phyloP scores from a whole-genome alignment of 2,329 filamentous ascomycete genomes.

The Phialophora expanda region DNA sequence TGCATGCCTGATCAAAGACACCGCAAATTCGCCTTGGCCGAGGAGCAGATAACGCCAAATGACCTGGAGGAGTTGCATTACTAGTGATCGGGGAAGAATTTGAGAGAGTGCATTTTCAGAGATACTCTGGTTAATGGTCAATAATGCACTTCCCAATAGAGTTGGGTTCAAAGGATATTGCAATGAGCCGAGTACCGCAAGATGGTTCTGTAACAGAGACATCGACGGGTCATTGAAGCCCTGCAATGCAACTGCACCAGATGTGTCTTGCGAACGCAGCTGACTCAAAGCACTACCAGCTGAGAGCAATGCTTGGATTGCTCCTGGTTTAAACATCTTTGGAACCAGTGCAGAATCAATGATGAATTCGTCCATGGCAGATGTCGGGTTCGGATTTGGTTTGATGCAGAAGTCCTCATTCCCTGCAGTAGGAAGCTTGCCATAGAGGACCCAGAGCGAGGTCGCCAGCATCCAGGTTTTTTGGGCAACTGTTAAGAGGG shows the following conservation, averaged over 20 bases:
- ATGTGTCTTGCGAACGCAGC: slow-evolving; percentile 60
- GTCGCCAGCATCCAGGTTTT: slow-evolving; percentile 90
- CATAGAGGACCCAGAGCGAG: slow-evolving; percentile 89
- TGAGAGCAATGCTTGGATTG: slow-evolving; percentile 84
- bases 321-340: slow-evolving; percentile 74
- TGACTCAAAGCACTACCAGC: slow-evolving; percentile 89
- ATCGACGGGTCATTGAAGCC: slow-evolving; percentile 35
- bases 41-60: slow-evolving; percentile 87
- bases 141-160: slow-evolving; percentile 72
- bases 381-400: slow-evolving; percentile 46
- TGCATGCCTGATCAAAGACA: slow-evolving; percentile 82
- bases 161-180: slow-evolving; percentile 74
- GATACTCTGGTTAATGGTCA: slow-evolving; percentile 76
- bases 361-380: slow-evolving; percentile 56
- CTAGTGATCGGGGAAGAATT: slow-evolving; percentile 76
- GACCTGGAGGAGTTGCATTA: slow-evolving; percentile 76
- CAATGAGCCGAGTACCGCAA: slow-evolving; percentile 52
- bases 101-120: slow-evolving; percentile 84
- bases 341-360: slow-evolving; percentile 69
- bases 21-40: slow-evolving; percentile 86
- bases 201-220: slow-evolving; percentile 42
- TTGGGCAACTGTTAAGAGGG: slow-evolving; percentile 78
- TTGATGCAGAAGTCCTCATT: slow-evolving; percentile 86
- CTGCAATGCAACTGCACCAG: slow-evolving; percentile 41
- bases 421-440: slow-evolving; percentile 77